Evolutionary conservation across 352 stramenopile genomes (phyloP), one percentile per base, ranked within the genome.

Genomic region (Pythium phragmitis): DNA sequence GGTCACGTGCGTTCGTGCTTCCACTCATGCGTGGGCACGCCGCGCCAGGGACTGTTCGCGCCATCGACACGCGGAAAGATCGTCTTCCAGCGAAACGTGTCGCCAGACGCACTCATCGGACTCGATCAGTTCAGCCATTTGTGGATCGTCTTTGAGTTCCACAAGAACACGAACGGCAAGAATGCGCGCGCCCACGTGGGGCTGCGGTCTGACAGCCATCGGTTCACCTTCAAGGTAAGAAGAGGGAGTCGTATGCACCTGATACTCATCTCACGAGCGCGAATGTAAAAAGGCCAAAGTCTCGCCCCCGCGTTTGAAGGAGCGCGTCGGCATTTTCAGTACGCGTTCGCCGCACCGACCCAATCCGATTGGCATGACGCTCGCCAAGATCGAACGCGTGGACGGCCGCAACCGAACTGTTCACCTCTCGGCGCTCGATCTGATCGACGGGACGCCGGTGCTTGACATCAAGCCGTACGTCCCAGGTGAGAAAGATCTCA

Each of bases 391-490:
- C 53, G 91, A 98, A 59, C 57, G 64, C 16, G 81, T 98, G 14
- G 73, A 96, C 60, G 70, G 69, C 43, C 62, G 63, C 21, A 68
- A 67, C 12, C 81, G 82, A 9, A 80, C 66, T 0, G 80, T 98
- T 28, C 79, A 85, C 63, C 69, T 98, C 39, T 82, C 86, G 7
- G 94, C 88, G 16, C 67, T 98, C 19, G 95, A 98, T 60, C 79
- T 98, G n/a, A 72, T 98, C 34, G 91, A 99, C 67, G 96, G 94
- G 52, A 99, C 97, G 3, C 97, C 97, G 7, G 87, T 99, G 13
- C 70, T 99, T 3, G 97, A 99, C 66, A 96, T 99, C 57, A 99
- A 99, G 73, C 97, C 97, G 6, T 99, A 98, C 67, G 94, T 99
- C 39, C 73, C 85, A 70, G 77, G 82, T 91, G 70, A 59, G 43